Evolutionary conservation across 352 stramenopile species (phyloP), one percentile per base, ranked within the genome.

Genomic region (Globisporangium radiosum): DNA sequence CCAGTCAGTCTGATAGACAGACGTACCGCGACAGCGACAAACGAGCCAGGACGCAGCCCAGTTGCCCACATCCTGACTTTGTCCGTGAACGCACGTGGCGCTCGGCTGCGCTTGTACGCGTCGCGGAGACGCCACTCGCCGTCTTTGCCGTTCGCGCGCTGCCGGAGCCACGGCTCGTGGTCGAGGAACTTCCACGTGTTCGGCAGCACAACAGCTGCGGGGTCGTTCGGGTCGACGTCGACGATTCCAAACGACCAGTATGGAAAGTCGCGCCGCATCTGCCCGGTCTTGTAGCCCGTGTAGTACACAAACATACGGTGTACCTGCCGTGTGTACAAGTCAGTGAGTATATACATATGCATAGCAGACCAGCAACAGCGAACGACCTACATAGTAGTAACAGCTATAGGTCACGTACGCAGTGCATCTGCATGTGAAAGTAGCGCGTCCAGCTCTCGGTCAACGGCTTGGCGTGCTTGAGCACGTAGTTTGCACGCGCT

Each of bases 261-360:
- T 14, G 77, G 66, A 17, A 73, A 85, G 45, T 82, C 59, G 39
- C 65, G 59, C 14, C 84, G 81, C 81, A 91, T 91, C 17, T 62
- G 53, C 3, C 79, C 78, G 0, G 84, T 93, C 67, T 85, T 86
- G 73, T 93, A 93, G 37, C 71, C 84, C 39, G 81, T 91, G 62
- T 93, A 93, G 56, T 90, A 87, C 36, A 93, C 84, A 37, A 93
- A 86, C 10, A 93, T 19, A 54, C 88, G 88, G 64, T 89, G 63
- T 11, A 85, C 71, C 75, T 85, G 48, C 17, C 56, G 14, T 33
- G 19, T 50, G 13, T 38, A 45, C 15, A 47, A 51, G 6, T 43
- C 7, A 47, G 45, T 48, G 50, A 47, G 7, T 36, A 33, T 33
- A 33, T 33, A 33, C 3, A 33, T 3, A 33, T 25, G 25, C 25